phyloP scores from a whole-genome alignment of 192 early-diverging fungal genomes.

The Coemansia sp. region DNA sequence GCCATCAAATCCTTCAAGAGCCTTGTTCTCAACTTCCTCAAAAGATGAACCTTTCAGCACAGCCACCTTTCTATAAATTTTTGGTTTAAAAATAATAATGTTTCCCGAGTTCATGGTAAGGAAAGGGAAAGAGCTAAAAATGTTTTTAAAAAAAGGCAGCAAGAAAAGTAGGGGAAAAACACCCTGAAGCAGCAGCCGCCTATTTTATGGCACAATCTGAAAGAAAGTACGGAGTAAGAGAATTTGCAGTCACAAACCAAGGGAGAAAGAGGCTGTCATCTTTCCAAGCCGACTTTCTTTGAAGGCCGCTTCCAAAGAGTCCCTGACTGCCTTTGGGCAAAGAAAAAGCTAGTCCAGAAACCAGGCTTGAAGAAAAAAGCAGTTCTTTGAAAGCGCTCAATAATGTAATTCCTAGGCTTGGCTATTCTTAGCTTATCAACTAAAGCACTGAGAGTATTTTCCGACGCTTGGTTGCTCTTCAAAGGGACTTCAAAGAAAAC shows the following conservation, averaged over 20 bases:
- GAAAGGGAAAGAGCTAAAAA: neutral
- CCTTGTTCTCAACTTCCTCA: too few relatives aligned
- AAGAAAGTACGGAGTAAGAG: too few relatives aligned
- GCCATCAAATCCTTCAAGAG: too few relatives aligned
- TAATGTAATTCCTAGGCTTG: neutral
- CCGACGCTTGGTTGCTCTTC: neutral
- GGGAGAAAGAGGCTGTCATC: neutral
- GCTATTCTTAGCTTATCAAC: neutral
- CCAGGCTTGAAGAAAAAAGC: neutral
- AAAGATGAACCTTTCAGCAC: too few relatives aligned
- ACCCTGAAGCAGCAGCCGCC: too few relatives aligned
- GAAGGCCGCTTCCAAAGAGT: neutral
- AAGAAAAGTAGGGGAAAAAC: neutral
- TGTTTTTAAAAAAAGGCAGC: too few relatives aligned
- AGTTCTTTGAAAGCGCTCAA: neutral
- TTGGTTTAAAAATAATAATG: too few relatives aligned
- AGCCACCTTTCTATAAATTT: too few relatives aligned
- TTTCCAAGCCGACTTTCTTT: neutral
- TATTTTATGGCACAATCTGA: too few relatives aligned
- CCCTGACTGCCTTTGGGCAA: neutral
- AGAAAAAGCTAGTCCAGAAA: neutral
- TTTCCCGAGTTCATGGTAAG: neutral
- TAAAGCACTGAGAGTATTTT: neutral
- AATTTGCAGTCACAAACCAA: neutral
- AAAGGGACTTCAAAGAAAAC: neutral